These are phyloP conservation scores for Spongispora temasekensis DNA, from an alignment of 1,284 basidiomycete genomes.

Conservation along the genomic window DNA sequence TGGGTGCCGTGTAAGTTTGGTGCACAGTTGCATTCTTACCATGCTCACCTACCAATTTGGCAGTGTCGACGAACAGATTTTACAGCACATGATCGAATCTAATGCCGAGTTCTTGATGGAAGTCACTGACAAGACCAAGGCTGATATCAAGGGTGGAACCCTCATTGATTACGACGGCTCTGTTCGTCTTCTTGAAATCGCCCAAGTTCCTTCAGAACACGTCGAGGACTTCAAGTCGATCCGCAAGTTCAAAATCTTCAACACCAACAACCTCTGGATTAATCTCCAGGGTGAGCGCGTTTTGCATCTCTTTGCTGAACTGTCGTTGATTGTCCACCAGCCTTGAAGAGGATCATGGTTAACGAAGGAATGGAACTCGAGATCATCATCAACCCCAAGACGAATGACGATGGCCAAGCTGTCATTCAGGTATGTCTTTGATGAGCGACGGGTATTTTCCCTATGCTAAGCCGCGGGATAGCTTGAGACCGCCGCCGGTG, in stretches of 20 bases:
- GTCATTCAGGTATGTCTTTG: constrained; percentile 61
- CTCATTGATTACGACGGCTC: constrained; percentile 96
- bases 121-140: constrained; percentile 99
- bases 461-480: constrained; percentile 41
- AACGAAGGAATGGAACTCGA: constrained; percentile 89
- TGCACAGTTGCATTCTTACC: constrained; percentile 24
- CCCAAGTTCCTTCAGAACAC: constrained; percentile 97
- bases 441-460: neutral
- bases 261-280: constrained; percentile 98
- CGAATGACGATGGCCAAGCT: constrained; percentile 83
- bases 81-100: constrained; percentile 90
- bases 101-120: constrained; percentile 96
- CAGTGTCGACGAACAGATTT: constrained; percentile 79
- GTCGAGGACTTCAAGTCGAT: constrained; percentile 98
- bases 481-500: constrained; percentile 98
- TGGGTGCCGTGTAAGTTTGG: constrained; percentile 90
- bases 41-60: constrained; percentile 8
- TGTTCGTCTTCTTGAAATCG: constrained; percentile 95
- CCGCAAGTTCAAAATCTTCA: constrained; percentile 95
- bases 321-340: constrained; percentile 34
- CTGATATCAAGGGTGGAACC: constrained; percentile 99
- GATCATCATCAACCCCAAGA: constrained; percentile 96
- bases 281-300: constrained; percentile 69
- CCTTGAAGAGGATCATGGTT: constrained; percentile 95
- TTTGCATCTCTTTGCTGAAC: neutral